A percentile compares a stretch with the other conserved stretches of the same genome.
Evolutionary conservation across 257 asterid species (phyloP).

Genomic region (Eucommia ulmoides): DNA sequence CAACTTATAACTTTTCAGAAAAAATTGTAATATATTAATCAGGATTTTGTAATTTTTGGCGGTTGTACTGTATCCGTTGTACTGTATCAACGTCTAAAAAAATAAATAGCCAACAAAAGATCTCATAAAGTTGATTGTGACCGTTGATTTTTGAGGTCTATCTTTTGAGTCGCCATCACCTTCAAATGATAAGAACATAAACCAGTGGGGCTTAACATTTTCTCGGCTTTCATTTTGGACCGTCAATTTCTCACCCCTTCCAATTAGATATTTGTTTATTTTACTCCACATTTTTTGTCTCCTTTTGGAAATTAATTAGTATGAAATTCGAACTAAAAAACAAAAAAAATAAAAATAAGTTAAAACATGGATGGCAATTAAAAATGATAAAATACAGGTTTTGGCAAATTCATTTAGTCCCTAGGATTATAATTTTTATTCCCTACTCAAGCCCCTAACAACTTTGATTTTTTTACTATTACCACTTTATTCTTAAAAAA

Average conservation of each 20-base stretch:
- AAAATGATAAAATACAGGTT: no score
- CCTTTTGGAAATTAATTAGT: neutral
- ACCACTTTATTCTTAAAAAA: no score
- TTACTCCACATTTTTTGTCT: neutral
- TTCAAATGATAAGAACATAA: neutral
- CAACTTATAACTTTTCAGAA: no score
- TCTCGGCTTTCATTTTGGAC: constrained; percentile 11
- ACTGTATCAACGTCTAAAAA: no score
- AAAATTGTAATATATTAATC: no score
- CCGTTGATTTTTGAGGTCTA: neutral
- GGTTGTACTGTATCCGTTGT: no score
- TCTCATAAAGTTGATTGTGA: neutral
- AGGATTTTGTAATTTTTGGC: no score
- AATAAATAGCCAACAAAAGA: no score
- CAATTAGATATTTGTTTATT: neutral
- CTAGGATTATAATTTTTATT: no score
- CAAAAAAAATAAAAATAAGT: neutral
- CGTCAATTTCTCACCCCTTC: constrained; percentile 14
- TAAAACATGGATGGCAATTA: neutral
- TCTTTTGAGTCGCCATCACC: constrained; percentile 13
- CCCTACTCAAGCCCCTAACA: no score
- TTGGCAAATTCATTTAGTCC: no score
- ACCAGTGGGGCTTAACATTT: neutral
- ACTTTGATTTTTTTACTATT: no score
- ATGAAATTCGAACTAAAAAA: neutral